Evolutionary conservation across 2,329 filamentous ascomycete species (phyloP).

Genomic region (Aotearoamyces nothofagi): DNA sequence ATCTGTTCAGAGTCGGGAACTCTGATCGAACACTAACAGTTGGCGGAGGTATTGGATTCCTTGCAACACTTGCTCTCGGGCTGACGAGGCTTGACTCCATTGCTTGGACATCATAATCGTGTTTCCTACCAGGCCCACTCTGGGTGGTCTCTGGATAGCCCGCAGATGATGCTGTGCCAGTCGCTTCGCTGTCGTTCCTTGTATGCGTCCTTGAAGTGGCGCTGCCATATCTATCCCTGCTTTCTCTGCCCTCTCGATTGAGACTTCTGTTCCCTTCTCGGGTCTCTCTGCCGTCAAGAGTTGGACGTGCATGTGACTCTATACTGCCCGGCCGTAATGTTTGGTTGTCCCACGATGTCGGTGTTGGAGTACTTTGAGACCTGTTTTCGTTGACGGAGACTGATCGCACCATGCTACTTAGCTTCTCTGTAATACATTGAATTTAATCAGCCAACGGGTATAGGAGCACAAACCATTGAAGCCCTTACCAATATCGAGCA

Average conservation of each 20-base stretch:
- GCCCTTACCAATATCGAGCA: constrained; percentile 66
- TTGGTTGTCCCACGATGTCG: constrained; percentile 53
- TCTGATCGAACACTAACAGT: constrained; percentile 92
- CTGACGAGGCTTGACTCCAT: constrained; percentile 79
- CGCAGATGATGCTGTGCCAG: constrained; percentile 54
- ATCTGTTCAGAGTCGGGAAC: constrained; percentile 85
- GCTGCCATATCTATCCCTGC: constrained; percentile 26
- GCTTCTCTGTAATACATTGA: constrained; percentile 54
- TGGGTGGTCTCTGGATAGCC: constrained; percentile 69
- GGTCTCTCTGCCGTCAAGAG: constrained; percentile 18
- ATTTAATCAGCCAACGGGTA: constrained; percentile 11
- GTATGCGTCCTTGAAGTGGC: constrained; percentile 30
- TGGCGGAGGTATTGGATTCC: constrained; percentile 81
- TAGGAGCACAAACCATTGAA: constrained; percentile 17
- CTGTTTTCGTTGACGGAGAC: constrained; percentile 48
- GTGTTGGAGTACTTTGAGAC: constrained; percentile 36
- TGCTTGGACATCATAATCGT: constrained; percentile 91
- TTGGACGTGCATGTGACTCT: constrained; percentile 20
- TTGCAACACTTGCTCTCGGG: constrained; percentile 49
- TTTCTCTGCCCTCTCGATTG: constrained; percentile 30
- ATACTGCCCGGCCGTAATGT: constrained; percentile 37
- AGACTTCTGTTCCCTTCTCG: constrained; percentile 16
- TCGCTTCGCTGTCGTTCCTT: constrained; percentile 67
- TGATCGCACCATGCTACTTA: constrained; percentile 82
- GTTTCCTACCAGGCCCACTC: constrained; percentile 52